Evolutionary conservation across 192 early-diverging fungal genomes (phyloP).

Genomic region (Lobosporangium transversale): DNA sequence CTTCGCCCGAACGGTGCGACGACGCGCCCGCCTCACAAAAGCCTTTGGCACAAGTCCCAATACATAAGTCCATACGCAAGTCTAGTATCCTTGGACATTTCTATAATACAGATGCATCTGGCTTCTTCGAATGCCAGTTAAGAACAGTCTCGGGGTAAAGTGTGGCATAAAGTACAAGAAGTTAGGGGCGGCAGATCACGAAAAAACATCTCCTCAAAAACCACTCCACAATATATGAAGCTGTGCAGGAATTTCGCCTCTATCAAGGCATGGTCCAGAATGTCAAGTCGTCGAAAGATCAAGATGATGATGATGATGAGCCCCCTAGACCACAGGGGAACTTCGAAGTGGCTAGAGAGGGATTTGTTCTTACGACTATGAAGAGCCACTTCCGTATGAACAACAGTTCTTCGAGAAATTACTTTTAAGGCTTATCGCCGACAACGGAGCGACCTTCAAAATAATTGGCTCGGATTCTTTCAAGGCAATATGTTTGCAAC

Average conservation of each 20-base stretch:
- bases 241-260: not conserved
- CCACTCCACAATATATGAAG: not conserved
- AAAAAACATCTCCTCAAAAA: not conserved
- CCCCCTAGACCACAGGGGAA: too few species aligned
- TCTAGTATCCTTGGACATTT: not conserved
- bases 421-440: too few species aligned
- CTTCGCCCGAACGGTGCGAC: not conserved
- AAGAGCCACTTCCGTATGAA: too few species aligned
- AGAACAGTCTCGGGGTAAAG: not conserved
- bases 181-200: not conserved
- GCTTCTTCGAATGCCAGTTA: not conserved
- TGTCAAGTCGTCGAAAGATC: too few species aligned
- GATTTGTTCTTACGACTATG: too few species aligned
- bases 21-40: conserved; percentile 1
- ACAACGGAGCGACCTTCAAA: too few species aligned
- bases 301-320: too few species aligned
- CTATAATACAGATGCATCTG: not conserved
- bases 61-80: not conserved
- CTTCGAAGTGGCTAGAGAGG: too few species aligned
- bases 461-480: too few species aligned
- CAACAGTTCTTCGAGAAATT: too few species aligned
- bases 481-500: too few species aligned
- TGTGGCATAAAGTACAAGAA: not conserved
- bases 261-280: too few species aligned
- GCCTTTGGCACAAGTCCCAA: not conserved